Conservation (phyloP, 169 alveolate genomes). For the Babesia caballi region DNA sequence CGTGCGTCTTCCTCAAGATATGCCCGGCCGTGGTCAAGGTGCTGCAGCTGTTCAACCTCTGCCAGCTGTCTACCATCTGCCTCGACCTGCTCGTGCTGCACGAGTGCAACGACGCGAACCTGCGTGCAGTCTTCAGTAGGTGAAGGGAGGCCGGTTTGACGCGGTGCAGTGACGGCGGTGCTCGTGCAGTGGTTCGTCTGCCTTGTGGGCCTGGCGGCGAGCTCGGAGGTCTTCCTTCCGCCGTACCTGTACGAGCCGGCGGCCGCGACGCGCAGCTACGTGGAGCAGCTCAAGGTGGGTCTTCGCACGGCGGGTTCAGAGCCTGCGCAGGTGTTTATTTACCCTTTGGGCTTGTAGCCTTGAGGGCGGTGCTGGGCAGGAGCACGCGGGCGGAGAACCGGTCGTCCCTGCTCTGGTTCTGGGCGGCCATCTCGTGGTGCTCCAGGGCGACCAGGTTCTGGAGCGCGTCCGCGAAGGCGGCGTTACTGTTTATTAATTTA, state of each 20-base stretch:
- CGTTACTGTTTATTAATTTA: not conserved
- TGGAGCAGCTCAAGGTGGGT: constrained; percentile 40
- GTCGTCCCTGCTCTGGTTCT: constrained; percentile 10
- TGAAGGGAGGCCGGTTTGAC: no score
- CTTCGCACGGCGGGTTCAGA: not conserved
- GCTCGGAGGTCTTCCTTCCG: constrained; percentile 44
- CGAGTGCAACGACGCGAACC: constrained; percentile 54
- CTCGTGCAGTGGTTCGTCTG: constrained; percentile 52
- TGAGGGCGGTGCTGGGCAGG: constrained; percentile 27
- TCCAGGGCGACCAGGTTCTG: constrained; percentile 25
- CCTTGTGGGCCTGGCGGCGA: constrained; percentile 42
- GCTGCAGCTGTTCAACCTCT: constrained; percentile 52
- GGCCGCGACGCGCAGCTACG: constrained; percentile 27
- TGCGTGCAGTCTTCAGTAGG: constrained; percentile 54
- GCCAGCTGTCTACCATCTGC: constrained; percentile 49
- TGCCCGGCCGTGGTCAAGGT: constrained; percentile 57
- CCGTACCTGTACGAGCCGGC: constrained; percentile 68
- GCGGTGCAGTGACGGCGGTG: constrained; percentile 24
- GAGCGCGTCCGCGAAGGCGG: constrained; percentile 3
- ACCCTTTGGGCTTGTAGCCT: constrained; percentile 51
- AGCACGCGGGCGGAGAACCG: constrained; percentile 3
- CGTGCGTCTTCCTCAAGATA: constrained; percentile 55
- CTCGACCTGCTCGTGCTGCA: constrained; percentile 57
- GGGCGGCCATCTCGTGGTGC: not conserved
- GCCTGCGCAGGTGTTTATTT: constrained; percentile 46